Evolutionary conservation across 2,329 filamentous ascomycete genomes (phyloP), one percentile per base, ranked within the genome.

Genomic region (Stemphylium vesicarium): DNA sequence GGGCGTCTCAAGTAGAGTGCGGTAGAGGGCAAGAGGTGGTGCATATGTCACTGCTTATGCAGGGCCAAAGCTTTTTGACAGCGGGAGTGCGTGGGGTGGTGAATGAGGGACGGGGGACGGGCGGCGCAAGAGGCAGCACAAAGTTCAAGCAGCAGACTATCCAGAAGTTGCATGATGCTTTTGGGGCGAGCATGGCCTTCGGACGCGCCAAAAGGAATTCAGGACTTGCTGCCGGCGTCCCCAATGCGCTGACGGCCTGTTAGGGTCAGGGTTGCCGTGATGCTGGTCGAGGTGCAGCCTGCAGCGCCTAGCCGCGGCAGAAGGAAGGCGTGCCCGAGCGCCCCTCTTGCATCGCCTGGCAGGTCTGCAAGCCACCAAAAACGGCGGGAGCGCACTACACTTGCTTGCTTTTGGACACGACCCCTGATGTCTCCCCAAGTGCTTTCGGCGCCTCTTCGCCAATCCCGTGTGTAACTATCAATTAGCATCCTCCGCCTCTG

Each of bases 11-110:
- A 41, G 43, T 29, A 38, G 20, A 22, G 42, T 37, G 18, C 37
- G 22, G 39, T 18, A 13, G 39, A 29, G 16, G 29, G 37, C 52
- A 24, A 31, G 31, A 12, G 18, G 24, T 24, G 16, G 42, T 43
- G 33, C 39, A 51, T 43, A 56, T 56, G 57, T 56, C 58, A 62
- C 52, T 46, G 54, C 52, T 22, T 42, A 56, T 44, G 63, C 38
- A 56, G 39, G 52, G 32, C 31, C 49, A 46, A 38, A 53, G 51
- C 53, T 38, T 56, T 56, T 50, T 53, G 54, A 50, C 50, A 37
- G 56, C 46, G 53, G 44, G 44, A 50, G 13, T 48, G 60, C 62
- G 65, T 65, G 65, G 62, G 65, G 58, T 64, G 51, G 43, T 50
- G 44, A 18, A 22, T 11, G 41, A 18, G 33, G 18, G 41, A 29